Evolutionary conservation across 495 filamentous ascomycete genomes (phyloP).

Genomic region (Talaromyces thailandensis): DNA sequence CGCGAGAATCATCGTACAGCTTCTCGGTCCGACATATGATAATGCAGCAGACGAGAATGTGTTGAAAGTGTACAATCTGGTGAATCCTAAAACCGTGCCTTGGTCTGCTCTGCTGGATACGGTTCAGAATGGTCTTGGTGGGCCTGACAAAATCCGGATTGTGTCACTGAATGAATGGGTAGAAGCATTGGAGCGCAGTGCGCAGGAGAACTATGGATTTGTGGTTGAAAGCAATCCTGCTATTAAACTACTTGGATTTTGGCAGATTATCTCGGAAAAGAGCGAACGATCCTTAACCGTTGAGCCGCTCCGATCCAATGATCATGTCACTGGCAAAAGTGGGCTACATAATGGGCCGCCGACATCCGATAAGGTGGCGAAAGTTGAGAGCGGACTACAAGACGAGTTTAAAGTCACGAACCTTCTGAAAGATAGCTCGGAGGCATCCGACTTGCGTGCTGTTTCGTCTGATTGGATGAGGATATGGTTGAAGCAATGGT

Average conservation of each 20-base stretch:
- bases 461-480: conserved; percentile 6
- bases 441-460: not conserved
- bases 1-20: conserved; percentile 22
- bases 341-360: not conserved
- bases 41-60: no score
- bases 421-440: conserved; percentile 4
- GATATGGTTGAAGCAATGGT: conserved; percentile 5
- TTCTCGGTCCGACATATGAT: conserved; percentile 5
- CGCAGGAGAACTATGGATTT: conserved; percentile 1
- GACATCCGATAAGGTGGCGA: not conserved
- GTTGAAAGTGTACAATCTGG: conserved; percentile 1
- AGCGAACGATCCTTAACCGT: not conserved
- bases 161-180: not conserved
- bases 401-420: not conserved
- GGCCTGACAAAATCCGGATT: not conserved
- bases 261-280: not conserved
- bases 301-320: not conserved
- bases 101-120: conserved; percentile 4
- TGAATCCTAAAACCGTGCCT: not conserved
- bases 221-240: not conserved
- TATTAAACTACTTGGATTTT: not conserved
- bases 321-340: not conserved
- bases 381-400: not conserved
- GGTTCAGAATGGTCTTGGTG: not conserved
- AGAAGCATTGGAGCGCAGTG: conserved; percentile 2